phyloP scores from a whole-genome alignment of 129 eudicot genomes.

The Dittrichia graveolens region DNA sequence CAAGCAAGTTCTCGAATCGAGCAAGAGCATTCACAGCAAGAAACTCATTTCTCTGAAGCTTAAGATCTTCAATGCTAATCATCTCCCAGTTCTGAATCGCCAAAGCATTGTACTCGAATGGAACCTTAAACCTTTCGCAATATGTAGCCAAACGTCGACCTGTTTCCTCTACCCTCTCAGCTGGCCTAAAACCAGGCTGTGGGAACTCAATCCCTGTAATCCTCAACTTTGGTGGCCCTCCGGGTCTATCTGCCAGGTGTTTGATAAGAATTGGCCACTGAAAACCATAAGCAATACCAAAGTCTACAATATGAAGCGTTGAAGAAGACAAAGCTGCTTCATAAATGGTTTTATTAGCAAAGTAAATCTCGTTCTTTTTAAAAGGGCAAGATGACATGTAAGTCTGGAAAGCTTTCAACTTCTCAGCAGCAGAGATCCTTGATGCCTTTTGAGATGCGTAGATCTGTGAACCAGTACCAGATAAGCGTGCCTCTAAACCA shows the following conservation, averaged over 20 bases:
- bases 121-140: constrained; percentile 60
- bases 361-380: constrained; percentile 52
- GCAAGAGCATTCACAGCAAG: constrained; percentile 59
- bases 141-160: constrained; percentile 65
- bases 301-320: constrained; percentile 67
- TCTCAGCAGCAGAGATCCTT: constrained; percentile 54
- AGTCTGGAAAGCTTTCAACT: constrained; percentile 65
- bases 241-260: constrained; percentile 40
- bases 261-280: constrained; percentile 80
- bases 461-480: constrained; percentile 67
- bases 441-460: constrained; percentile 49
- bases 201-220: constrained; percentile 79
- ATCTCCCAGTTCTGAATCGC: constrained; percentile 60
- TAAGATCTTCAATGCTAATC: constrained; percentile 54
- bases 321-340: constrained; percentile 35
- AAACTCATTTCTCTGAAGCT: constrained; percentile 53
- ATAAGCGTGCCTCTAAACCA: constrained; percentile 76
- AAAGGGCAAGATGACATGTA: constrained; percentile 60
- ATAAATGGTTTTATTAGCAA: constrained; percentile 54
- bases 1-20: constrained; percentile 54
- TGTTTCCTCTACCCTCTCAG: constrained; percentile 67
- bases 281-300: constrained; percentile 73
- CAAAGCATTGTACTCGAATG: constrained; percentile 64
- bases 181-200: constrained; percentile 71
- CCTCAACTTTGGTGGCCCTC: constrained; percentile 69